phyloP scores from a whole-genome alignment of 768 basidiomycete genomes.

The Candolleomyces eurysporus region DNA sequence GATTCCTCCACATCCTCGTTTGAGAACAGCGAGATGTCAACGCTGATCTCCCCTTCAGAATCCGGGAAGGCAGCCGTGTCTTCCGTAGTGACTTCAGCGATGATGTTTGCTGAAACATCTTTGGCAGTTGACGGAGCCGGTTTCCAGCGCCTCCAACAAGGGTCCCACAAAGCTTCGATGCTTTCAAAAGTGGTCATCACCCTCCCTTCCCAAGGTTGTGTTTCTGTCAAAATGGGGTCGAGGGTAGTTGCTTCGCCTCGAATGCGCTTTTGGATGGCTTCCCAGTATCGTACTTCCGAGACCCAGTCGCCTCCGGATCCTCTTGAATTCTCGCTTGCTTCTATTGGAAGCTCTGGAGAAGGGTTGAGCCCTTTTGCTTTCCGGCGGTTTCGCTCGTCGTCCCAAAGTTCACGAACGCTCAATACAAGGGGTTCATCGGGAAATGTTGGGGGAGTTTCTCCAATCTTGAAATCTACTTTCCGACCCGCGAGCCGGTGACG shows the following conservation, averaged over 20 bases:
- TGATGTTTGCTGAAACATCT: not conserved
- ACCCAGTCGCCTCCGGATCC: conserved; percentile 62
- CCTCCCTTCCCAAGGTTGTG: conserved; percentile 59
- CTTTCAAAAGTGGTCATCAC: conserved; percentile 91
- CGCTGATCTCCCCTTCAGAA: conserved; percentile 34
- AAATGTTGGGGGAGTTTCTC: conserved; percentile 53
- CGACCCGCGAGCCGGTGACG: conserved; percentile 64
- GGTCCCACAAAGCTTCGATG: conserved; percentile 82
- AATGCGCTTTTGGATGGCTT: conserved; percentile 63
- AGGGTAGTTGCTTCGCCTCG: conserved; percentile 34
- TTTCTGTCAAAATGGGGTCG: conserved; percentile 16
- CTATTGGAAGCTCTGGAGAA: conserved; percentile 69
- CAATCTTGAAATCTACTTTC: conserved; percentile 61
- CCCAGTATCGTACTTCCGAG: conserved; percentile 74
- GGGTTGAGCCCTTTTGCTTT: conserved; percentile 64
- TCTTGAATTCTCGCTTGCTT: conserved; percentile 63
- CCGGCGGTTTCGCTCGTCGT: conserved; percentile 85
- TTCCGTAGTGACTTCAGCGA: conserved; percentile 15
- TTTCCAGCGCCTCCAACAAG: conserved; percentile 55
- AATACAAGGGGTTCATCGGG: conserved; percentile 74
- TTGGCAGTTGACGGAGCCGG: conserved; percentile 25
- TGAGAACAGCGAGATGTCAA: conserved; percentile 51
- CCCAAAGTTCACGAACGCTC: conserved; percentile 93
- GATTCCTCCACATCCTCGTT: conserved; percentile 24
- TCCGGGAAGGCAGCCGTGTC: conserved; percentile 15